Evolutionary conservation across 371 early-diverging fungal species (phyloP), one percentile per base, ranked within the genome.

Genomic region (Mucor sp.): DNA sequence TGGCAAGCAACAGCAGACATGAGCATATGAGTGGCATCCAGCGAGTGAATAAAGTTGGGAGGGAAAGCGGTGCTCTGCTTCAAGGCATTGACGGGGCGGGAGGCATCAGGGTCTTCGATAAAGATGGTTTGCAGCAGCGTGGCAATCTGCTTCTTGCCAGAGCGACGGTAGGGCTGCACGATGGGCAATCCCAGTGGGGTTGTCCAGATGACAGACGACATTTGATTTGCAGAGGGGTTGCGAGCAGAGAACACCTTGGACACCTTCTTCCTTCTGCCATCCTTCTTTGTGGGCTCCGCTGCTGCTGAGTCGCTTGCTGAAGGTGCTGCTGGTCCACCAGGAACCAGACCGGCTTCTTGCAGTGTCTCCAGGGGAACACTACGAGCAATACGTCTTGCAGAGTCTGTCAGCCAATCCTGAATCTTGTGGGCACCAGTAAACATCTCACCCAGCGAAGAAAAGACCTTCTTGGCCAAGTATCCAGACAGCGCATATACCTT

Each of bases 11-110:
- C 84, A 17, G 98, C 97, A 14, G 97, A 93, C 85, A 97, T 87
- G 72, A 97, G 85, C 99, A 99, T 99, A 74, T 99, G 99, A 2
- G 96, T 89, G 1, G 99, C 99, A 77, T 99, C 99, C 37, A 99
- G 85, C 2, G 97, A 96, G 81, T 99, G 99, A 68, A 99, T 92
- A 78, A 95, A 99, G 85, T 99, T 99, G 62, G 99, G 99, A 50
- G 99, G 98, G 87, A 99, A 99, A 1, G 98, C 99, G 0, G 95
- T 91, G 57, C 93, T 89, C 73, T 99, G 98, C 80, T 97, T 97
- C 61, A 86, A 82, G 4, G 93, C 79, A 79, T 97, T 94, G 53
- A 98, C 97, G 21, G 96, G 94, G 17, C 92, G 85, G 12, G 88
- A 84, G 27, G 85, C 82, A 62, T 85, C 82, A 6, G 88, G 78